Conservation (phyloP, 306 rosid species). For the Urtica urens region DNA sequence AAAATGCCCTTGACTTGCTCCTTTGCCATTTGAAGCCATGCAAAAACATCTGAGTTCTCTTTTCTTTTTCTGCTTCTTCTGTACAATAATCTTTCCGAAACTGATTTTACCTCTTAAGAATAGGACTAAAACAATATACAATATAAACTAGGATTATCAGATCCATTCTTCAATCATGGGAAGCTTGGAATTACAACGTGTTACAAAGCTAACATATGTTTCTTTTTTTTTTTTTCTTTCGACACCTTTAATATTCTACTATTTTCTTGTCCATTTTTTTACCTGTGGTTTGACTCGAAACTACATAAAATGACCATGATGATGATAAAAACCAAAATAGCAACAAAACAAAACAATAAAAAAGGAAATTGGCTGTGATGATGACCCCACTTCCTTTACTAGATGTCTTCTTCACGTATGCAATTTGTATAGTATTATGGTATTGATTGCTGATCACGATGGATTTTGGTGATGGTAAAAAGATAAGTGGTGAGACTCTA, state of each 20-base stretch:
- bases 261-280: slow-evolving; percentile 16
- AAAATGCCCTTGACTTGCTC: neutral
- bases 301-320: slow-evolving; percentile 33
- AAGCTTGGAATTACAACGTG: slow-evolving; percentile 30
- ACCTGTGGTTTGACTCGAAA: slow-evolving; percentile 64
- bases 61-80: slow-evolving; percentile 24
- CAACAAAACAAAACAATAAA: slow-evolving; percentile 16
- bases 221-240: slow-evolving; percentile 17
- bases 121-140: no score
- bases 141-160: no score
- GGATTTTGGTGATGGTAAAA: neutral
- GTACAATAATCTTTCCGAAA: slow-evolving; percentile 45
- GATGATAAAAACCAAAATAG: slow-evolving; percentile 33
- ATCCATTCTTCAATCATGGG: slow-evolving; percentile 21
- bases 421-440: slow-evolving; percentile 76
- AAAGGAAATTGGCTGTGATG: slow-evolving; percentile 28
- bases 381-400: slow-evolving; percentile 58
- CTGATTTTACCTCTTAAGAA: no score
- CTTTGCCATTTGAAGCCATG: slow-evolving; percentile 1
- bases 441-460: slow-evolving; percentile 11
- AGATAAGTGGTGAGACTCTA: slow-evolving; percentile 55
- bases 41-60: slow-evolving; percentile 29
- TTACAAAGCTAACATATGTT: slow-evolving; percentile 26
- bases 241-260: no score
- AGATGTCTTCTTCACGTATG: slow-evolving; percentile 48